Evolutionary conservation across 129 eudicot species (phyloP).

Genomic region (Lactuca sativa): DNA sequence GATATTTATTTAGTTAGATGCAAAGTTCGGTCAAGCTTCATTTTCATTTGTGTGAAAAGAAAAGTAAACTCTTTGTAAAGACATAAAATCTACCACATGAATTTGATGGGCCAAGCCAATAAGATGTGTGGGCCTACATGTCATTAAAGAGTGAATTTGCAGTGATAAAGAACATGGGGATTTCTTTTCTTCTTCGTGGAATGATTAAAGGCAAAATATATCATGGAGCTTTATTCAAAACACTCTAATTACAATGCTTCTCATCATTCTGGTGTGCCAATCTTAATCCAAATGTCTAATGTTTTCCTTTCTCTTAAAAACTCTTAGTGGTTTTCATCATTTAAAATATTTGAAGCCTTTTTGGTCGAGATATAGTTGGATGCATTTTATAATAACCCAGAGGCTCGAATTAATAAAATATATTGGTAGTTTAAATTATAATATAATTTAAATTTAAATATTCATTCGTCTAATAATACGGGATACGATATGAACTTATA

Average conservation of each 20-base stretch:
- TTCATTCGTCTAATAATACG: not conserved
- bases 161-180: constrained; percentile 25
- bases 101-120: constrained; percentile 21
- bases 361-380: not conserved
- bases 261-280: constrained; percentile 35
- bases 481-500: not conserved
- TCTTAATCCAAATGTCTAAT: constrained; percentile 21
- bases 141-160: constrained; percentile 29
- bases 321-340: not conserved
- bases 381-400: not conserved
- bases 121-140: constrained; percentile 26
- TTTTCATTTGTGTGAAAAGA: constrained; percentile 23
- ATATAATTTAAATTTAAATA: too few species aligned
- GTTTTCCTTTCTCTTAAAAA: not conserved
- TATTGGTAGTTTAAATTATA: not conserved
- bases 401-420: too few species aligned
- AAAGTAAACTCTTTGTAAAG: constrained; percentile 20
- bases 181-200: constrained; percentile 30
- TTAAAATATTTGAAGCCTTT: not conserved
- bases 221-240: constrained; percentile 31
- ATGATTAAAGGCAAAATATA: constrained; percentile 42
- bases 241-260: constrained; percentile 16
- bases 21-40: constrained; percentile 24
- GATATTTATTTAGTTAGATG: not conserved
- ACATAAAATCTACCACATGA: constrained; percentile 4